Evolutionary conservation across 164 flowering plant species (phyloP), one percentile per base, ranked within the genome.

Genomic region (Dillenia suffruticosa): DNA sequence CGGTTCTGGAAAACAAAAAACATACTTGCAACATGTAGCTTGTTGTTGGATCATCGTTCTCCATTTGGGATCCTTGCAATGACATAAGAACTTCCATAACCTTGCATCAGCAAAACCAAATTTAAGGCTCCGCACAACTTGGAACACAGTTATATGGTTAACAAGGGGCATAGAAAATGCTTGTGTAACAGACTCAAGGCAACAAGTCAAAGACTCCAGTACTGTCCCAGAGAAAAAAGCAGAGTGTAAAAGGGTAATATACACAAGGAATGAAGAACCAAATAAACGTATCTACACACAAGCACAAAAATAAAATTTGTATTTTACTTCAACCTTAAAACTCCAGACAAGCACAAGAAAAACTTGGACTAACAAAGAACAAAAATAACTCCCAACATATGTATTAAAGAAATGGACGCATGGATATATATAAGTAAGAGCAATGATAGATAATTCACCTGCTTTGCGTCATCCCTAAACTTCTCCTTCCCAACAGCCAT

Each of bases 401-500:
- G 32, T 26, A 26, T 2, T 26, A 26, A 4, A 26, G 5, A 26
- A 5, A 26, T 26, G 32, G 32, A 26, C 32, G 5, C 32, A 26
- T 26, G 32, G 32, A 26, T 26, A 26, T 2, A 26, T 26, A 26
- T 26, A 26, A 26, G 32, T 26, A 26, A 26, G 32, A 26, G 5
- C 32, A 26, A 0, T 26, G 32, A 26, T 26, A 2, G 3, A 26
- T 26, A 26, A 26, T 26, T 63, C 47, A 68, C 72, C 72, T 64
- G 73, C 61, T 58, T 65, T 7, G 66, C 72, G 54, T 68, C 72
- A 52, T 65, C 70, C 57, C 62, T 71, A 44, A 75, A 75, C 52
- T 65, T 75, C 54, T 75, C 78, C 54, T 71, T 75, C 51, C 78
- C 78, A 71, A 71, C 78, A 71, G 78, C 78, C 72, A 75, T 68